Evolutionary conservation across 257 asterid genomes (phyloP), one percentile per base, ranked within the genome.

Genomic region (Nicotiana noctiflora): DNA sequence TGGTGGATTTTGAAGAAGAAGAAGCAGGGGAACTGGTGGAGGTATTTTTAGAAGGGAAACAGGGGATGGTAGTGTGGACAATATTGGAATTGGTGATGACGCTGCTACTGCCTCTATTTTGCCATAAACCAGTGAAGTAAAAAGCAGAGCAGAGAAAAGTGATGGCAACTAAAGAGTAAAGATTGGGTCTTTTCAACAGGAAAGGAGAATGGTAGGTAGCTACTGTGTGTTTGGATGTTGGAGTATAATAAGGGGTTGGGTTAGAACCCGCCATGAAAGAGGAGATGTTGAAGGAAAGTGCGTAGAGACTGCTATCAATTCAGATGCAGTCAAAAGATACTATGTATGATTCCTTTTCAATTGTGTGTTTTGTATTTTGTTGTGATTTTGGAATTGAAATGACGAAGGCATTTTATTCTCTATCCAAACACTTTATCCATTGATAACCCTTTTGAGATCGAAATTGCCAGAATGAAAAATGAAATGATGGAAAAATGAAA

Each of bases 121-220:
- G 51, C 84, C 81, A 81, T 10, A 61, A 13, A 62, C 81, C 84
- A 6, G 49, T 31, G 49, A 60, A 57, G 78, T 81, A 81, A 25
- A 57, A 75, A 14, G 40, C n/a, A 29, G 52, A 61, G 23, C 74
- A 81, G 21, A 81, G 75, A 40, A 75, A 11, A 53, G 32, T 27
- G 51, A 75, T 31, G 57, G 37, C 18, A 62, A n/a, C 25, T 8
- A 81, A 44, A 2, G 63, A 75, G 7, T 6, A 75, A 75, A 81
- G 29, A 37, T 75, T 81, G 40, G 57, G 3, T 21, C 4, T 75
- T 46, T 19, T 81, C 76, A 61, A 79, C 3, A 23, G 53, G 12
- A 44, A 59, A 77, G 68, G 25, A 31, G 15, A 56, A n/a, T 34
- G 40, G 6, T 62, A 23, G 19, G 74, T 13, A 29, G 62, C 10